Base-by-base conservation (phyloP, 441 rosid genomes). In the Eutrema salsugineum region DNA sequence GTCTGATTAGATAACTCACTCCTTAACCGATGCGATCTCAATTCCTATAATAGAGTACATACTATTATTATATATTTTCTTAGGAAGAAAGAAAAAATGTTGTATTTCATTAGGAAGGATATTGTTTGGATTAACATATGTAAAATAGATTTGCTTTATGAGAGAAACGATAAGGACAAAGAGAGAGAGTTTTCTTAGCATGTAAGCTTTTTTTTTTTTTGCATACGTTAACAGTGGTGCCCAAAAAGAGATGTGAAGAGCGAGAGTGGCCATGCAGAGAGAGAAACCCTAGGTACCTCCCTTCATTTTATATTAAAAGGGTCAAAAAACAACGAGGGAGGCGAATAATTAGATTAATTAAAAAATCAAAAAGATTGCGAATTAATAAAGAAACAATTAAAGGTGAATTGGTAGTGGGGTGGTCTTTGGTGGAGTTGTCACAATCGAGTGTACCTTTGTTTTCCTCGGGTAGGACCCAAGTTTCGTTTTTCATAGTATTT, bases 401-500 rank as follows among this genome's bases (percentile, higher is more conserved):
- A 76, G 76, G 76, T 48, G 71, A 57, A 76, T 15, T 70, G 67
- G 57, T 69, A 82, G 85, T 82, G 90, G 80, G 85, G 80, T 38
- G 81, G 82, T 74, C 82, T 73, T 78, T 38, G 88, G 89, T 85
- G 92, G 92, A 84, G 77, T 81, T 77, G 89, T 87, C 94, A 71
- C 76, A 35, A 75, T 87, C 90, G 83, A 87, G 83, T 81, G 84
- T 67, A 76, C 86, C 88, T 85, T 91, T 85, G 83, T 80, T 87
- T 81, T 49, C 86, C 77, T 71, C 70, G 76, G 65, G 69, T 49
- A 73, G 77, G 84, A 79, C 75, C 83, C 75, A 24, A 48, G 5
- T 70, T 63, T 76, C 57, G 24, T 38, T 76, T 49, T 48, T 56
- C 65, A 35, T 68, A 69, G 49, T 68, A 68, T 50, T 72, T 38